A percentile compares a stretch with the other conserved stretches of the same genome.
Conservation (phyloP, 129 eudicot species). For the Chrysanthemum seticuspe region DNA sequence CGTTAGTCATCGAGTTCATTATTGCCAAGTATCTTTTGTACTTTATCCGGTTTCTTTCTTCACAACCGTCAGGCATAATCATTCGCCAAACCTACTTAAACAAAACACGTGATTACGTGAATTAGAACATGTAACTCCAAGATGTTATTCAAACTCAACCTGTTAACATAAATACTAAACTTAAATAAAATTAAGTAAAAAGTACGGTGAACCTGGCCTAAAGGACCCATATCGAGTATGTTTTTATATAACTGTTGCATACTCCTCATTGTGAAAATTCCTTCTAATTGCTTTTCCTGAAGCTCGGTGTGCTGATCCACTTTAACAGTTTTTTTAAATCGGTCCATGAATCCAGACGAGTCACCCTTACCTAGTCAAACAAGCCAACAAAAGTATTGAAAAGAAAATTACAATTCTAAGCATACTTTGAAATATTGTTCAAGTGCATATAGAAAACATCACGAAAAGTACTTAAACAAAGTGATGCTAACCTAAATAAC, state of each 20-base stretch:
- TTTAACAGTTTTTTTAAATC: slow-evolving; percentile 89
- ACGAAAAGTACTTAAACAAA: not conserved
- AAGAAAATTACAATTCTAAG: not conserved
- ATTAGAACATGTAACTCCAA: not conserved
- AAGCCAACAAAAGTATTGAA: not conserved
- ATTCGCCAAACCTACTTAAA: slow-evolving; percentile 73
- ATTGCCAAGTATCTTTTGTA: slow-evolving; percentile 93
- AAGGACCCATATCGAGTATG: slow-evolving; percentile 78
- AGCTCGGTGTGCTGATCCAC: slow-evolving; percentile 94
- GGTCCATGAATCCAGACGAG: slow-evolving; percentile 84
- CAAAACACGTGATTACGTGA: not conserved
- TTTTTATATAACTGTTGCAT: slow-evolving; percentile 83
- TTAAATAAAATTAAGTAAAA: not conserved
- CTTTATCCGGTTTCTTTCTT: slow-evolving; percentile 93
- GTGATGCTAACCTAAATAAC: slow-evolving; percentile 73
- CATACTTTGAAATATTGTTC: not conserved
- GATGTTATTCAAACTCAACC: not conserved
- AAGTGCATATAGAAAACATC: not conserved
- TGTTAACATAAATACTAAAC: too few relatives aligned
- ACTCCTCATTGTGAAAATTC: slow-evolving; percentile 66
- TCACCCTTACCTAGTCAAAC: slow-evolving; percentile 81
- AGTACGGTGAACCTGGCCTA: slow-evolving; percentile 61
- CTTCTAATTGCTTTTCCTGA: slow-evolving; percentile 81
- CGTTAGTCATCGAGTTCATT: slow-evolving; percentile 99
- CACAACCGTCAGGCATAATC: slow-evolving; percentile 95